Conservation (phyloP, 129 eudicot genomes). For the Glebionis coronaria region DNA sequence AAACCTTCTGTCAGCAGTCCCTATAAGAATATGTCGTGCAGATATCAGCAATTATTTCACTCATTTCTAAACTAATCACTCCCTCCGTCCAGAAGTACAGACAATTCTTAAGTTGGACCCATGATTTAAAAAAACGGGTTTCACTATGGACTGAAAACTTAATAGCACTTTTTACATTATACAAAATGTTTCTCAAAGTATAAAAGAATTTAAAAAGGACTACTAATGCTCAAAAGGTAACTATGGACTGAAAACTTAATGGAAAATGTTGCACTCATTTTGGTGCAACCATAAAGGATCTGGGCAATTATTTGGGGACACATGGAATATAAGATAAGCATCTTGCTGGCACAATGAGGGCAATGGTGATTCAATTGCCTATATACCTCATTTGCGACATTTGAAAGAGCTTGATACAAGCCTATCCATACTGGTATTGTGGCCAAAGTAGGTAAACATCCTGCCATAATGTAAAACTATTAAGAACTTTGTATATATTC, state of each 20-base stretch:
- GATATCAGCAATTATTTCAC: conserved; percentile 16
- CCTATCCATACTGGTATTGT: conserved; percentile 99
- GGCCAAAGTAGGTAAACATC: conserved; percentile 97
- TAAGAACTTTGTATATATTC: conserved; percentile 21
- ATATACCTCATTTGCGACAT: conserved; percentile 97
- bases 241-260: not conserved
- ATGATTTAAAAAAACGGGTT: not conserved
- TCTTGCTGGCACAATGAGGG: not conserved
- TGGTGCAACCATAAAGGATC: not conserved
- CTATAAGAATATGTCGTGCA: conserved; percentile 32
- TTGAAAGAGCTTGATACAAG: conserved; percentile 98
- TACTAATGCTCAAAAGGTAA: conserved; percentile 10
- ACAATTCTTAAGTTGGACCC: conserved; percentile 3
- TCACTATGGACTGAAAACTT: too few species aligned
- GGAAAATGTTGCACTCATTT: not conserved
- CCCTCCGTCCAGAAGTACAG: conserved; percentile 15
- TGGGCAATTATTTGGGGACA: conserved; percentile 6
- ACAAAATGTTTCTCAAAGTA: not conserved
- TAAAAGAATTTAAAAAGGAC: conserved; percentile 9
- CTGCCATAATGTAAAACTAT: conserved; percentile 37
- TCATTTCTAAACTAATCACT: not conserved
- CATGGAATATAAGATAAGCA: conserved; percentile 1
- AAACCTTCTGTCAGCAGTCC: conserved; percentile 95
- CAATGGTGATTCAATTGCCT: not conserved
- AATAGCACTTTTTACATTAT: too few species aligned